Evolutionary conservation across 345 rosid genomes (phyloP), one percentile per base, ranked within the genome.

Genomic region (Ceriops decandra): DNA sequence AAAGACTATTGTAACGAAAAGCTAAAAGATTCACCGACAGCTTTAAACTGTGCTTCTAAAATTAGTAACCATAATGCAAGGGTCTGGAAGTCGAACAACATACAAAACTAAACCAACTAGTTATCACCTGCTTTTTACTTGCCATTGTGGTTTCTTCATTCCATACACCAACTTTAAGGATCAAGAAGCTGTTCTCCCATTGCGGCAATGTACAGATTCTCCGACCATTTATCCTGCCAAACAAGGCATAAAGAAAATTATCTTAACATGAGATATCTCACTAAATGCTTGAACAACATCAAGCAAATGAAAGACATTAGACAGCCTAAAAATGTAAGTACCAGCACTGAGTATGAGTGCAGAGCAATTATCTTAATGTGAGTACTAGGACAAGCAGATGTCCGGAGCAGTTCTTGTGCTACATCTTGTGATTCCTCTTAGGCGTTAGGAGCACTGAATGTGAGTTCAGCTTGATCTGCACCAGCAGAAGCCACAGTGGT

Each of bases 101-200:
- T 30, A 3, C 32, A 31, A 31, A 31, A 31, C 32, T 31, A 31
- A 31, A 0, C 6, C 32, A 31, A 31, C 32, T 31, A 31, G 32
- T 31, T 31, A 31, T 31, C 32, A 71, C 69, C 76, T 51, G 69
- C 65, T 57, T 63, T 57, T 20, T 16, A 32, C 60, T 68, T 63
- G 69, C 64, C 57, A 24, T 11, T 46, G 69, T 21, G 19, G 60
- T 36, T 71, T 71, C 64, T 31, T 38, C 66, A 22, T 52, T 61
- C 49, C 13, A 68, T 21, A 42, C 5, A 42, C 28, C 22, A 32
- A 35, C 60, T 16, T 31, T 31, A 51, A 62, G 46, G 26, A 57
- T 79, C 77, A 79, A 30, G 79, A 75, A 17, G 72, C 79, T 16
- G 82, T 79, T 61, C 82, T 71, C 49, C 82, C 82, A 49, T 72